Evolutionary conservation across 176 grass and related monocot species (phyloP).

Genomic region (Musa itinerans): DNA sequence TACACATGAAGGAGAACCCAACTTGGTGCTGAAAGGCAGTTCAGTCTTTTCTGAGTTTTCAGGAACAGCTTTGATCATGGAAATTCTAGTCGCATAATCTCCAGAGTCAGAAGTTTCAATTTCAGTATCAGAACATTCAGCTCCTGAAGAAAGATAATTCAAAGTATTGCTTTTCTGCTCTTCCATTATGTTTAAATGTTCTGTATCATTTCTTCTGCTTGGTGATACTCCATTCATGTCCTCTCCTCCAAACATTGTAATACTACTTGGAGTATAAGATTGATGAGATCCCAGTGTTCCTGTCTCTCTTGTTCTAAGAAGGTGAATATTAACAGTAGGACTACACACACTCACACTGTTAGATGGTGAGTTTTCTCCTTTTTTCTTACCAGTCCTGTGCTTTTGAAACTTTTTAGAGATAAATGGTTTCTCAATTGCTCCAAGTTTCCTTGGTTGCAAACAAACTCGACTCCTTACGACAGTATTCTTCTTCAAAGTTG

Average conservation of each 20-base stretch:
- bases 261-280: too few relatives aligned
- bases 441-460: constrained; percentile 27
- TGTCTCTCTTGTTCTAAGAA: not conserved
- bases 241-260: not conserved
- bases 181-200: not conserved
- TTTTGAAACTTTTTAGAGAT: constrained; percentile 55
- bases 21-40: not conserved
- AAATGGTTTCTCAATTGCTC: constrained; percentile 17
- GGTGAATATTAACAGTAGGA: constrained; percentile 23
- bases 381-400: constrained; percentile 38
- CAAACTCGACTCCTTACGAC: constrained; percentile 17
- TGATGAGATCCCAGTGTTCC: not conserved
- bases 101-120: constrained; percentile 21
- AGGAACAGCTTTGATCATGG: not conserved
- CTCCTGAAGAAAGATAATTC: constrained; percentile 18
- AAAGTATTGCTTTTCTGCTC: not conserved
- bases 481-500: not conserved
- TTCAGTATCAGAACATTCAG: constrained; percentile 21
- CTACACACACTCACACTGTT: constrained; percentile 21
- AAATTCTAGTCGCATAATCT: constrained; percentile 18
- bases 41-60: constrained; percentile 31
- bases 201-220: not conserved
- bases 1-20: not conserved
- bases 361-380: constrained; percentile 24
- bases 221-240: not conserved